Evolutionary conservation across 768 basidiomycete species (phyloP).

Genomic region (Agaricus bisporus): DNA sequence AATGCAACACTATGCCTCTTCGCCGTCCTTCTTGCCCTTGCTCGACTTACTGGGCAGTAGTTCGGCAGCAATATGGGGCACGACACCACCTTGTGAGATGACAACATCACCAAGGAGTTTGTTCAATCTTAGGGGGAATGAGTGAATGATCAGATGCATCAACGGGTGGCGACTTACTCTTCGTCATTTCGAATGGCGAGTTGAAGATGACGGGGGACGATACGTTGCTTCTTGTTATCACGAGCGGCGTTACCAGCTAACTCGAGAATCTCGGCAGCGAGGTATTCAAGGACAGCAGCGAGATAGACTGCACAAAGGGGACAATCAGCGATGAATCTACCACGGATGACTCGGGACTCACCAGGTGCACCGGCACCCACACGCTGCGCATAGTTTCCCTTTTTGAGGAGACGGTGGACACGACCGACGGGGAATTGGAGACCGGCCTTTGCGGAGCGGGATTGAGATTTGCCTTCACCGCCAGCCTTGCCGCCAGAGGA

Average conservation of each 20-base stretch:
- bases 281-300: constrained; percentile 88
- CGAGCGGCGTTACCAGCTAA: constrained; percentile 87
- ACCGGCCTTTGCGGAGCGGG: constrained; percentile 71
- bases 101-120: constrained; percentile 74
- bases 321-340: background rate
- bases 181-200: constrained; percentile 94
- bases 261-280: constrained; percentile 91
- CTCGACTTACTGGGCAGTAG: constrained; percentile 16
- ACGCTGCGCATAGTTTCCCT: constrained; percentile 81
- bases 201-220: constrained; percentile 91
- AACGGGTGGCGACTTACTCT: constrained; percentile 43
- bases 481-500: constrained; percentile 65
- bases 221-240: constrained; percentile 93
- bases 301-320: constrained; percentile 59
- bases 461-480: constrained; percentile 48
- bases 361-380: constrained; percentile 87
- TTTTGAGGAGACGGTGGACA: constrained; percentile 85
- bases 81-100: constrained; percentile 94
- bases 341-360: constrained; percentile 20
- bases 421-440: constrained; percentile 91
- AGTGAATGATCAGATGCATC: constrained; percentile 7
- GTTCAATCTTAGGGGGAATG: constrained; percentile 42
- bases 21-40: constrained; percentile 36
- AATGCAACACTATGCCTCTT: constrained; percentile 25
- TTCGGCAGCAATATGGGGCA: constrained; percentile 65